These are phyloP conservation scores for Sporopachydermia lactativora DNA, from an alignment of 805 yeast species.

Conservation along the genomic window DNA sequence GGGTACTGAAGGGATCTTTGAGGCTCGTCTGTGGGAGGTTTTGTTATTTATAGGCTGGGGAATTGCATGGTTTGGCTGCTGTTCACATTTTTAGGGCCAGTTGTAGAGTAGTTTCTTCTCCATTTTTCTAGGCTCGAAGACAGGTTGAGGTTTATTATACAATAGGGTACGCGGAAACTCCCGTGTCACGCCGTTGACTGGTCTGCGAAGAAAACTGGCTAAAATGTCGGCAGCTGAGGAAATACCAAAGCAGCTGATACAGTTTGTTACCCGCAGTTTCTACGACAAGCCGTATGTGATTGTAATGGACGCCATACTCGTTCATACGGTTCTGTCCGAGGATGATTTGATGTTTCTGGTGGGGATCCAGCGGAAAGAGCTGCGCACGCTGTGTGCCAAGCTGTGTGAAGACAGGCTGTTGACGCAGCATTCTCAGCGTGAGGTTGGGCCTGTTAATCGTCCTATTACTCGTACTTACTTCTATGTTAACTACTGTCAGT, in stretches of 20 bases:
- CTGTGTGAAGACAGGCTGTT: slow-evolving; percentile 75
- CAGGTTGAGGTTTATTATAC: no score
- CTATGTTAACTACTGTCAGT: slow-evolving; percentile 81
- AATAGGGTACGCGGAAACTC: no score
- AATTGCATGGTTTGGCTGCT: no score
- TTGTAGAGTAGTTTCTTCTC: no score
- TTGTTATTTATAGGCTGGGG: no score
- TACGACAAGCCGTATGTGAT: slow-evolving; percentile 74
- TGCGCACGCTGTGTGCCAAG: slow-evolving; percentile 68
- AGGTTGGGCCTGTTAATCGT: slow-evolving; percentile 47
- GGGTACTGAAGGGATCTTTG: no score
- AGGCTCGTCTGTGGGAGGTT: no score
- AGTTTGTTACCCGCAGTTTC: slow-evolving; percentile 77
- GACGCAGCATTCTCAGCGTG: slow-evolving; percentile 37
- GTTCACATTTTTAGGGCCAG: no score
- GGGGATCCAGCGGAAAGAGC: slow-evolving; percentile 75
- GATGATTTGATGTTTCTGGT: slow-evolving; percentile 76
- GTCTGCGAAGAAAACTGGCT: no score
- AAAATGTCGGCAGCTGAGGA: no score
- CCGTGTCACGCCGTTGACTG: no score
- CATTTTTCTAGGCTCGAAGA: no score
- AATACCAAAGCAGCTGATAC: slow-evolving; percentile 37
- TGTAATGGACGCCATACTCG: slow-evolving; percentile 72
- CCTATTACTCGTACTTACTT: slow-evolving; percentile 67
- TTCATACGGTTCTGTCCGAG: slow-evolving; percentile 84